Evolutionary conservation across 345 rosid genomes (phyloP).

Genomic region (Lepidium sativum): DNA sequence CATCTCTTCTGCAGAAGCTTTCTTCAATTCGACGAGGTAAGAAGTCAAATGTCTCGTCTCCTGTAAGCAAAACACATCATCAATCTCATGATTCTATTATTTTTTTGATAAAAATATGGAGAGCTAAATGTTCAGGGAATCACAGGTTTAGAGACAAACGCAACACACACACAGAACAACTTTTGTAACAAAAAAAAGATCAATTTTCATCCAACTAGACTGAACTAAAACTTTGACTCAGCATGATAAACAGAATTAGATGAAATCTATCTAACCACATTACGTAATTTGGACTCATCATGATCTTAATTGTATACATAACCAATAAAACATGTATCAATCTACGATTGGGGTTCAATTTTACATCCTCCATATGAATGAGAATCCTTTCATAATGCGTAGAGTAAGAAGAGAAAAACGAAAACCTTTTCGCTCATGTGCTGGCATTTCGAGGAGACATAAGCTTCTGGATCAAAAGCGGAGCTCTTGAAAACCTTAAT

Average conservation of each 20-base stretch:
- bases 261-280: background rate
- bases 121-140: too few relatives aligned
- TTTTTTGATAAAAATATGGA: too few relatives aligned
- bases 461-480: constrained; percentile 55
- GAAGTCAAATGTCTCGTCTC: constrained; percentile 61
- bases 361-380: background rate
- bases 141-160: background rate
- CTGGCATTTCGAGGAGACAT: constrained; percentile 62
- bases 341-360: background rate
- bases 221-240: background rate
- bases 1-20: constrained; percentile 98
- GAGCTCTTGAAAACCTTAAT: constrained; percentile 73
- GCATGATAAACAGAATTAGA: background rate
- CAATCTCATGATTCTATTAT: background rate
- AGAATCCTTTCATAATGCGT: background rate
- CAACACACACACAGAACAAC: background rate
- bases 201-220: too few relatives aligned
- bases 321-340: background rate
- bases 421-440: constrained; percentile 78
- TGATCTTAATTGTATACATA: background rate
- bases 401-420: background rate
- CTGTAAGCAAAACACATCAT: constrained; percentile 28
- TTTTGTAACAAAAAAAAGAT: too few relatives aligned
- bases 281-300: background rate
- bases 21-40: constrained; percentile 64